Percentiles rank a stretch among this genome's conserved stretches.
Conservation (phyloP, 2,329 filamentous ascomycete genomes). For the Colletotrichum liaoningense region DNA sequence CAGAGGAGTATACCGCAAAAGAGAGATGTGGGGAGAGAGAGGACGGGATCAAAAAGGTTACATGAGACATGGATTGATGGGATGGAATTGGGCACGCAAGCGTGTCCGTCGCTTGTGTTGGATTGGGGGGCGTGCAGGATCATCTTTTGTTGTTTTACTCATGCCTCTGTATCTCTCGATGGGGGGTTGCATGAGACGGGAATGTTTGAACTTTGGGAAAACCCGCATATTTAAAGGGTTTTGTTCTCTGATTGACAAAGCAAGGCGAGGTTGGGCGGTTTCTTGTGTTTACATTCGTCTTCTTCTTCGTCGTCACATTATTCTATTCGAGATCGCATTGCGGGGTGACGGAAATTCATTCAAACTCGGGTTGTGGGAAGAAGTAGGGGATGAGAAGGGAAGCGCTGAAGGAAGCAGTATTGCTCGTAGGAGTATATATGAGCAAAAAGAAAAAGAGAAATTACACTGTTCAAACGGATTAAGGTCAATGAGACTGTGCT, state of each 20-base stretch:
- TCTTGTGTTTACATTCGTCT: constrained; percentile 1
- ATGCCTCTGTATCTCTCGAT: background rate
- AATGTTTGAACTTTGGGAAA: constrained; percentile 17
- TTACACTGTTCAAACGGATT: background rate
- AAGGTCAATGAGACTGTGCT: too few relatives aligned
- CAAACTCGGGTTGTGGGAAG: background rate
- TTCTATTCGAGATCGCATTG: constrained; percentile 23
- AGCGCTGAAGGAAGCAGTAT: background rate
- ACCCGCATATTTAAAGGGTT: constrained; percentile 17
- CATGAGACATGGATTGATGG: constrained; percentile 32
- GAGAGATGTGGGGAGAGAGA: background rate
- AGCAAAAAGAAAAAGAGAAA: constrained; percentile 1
- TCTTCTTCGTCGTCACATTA: background rate
- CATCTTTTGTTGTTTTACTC: constrained; percentile 6
- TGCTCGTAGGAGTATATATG: constrained; percentile 28
- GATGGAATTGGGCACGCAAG: constrained; percentile 21
- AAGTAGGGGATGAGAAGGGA: too few relatives aligned
- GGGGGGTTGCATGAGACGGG: constrained; percentile 18
- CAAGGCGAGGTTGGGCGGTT: constrained; percentile 26
- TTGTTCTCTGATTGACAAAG: constrained; percentile 3
- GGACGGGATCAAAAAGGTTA: background rate
- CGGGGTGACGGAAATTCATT: constrained; percentile 26
- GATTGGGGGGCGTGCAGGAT: constrained; percentile 24
- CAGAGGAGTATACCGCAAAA: background rate
- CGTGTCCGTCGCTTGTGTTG: background rate